phyloP scores from a whole-genome alignment of 768 basidiomycete genomes.

The Lyophyllum shimeji region DNA sequence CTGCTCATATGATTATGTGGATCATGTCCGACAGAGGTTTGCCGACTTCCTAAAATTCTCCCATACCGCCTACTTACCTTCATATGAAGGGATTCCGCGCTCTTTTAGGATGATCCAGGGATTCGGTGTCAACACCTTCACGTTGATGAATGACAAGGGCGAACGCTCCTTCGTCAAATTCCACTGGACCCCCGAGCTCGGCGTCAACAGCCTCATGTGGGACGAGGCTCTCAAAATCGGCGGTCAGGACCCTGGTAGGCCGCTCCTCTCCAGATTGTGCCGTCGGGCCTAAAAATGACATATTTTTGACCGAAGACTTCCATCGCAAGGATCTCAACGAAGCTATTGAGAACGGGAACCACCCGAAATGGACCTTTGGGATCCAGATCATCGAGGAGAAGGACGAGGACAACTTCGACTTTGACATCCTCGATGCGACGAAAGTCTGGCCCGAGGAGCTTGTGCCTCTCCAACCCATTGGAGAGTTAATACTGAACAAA shows the following conservation, averaged over 20 bases:
- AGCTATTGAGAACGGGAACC: conserved; percentile 71
- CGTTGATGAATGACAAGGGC: conserved; percentile 64
- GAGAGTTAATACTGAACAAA: conserved; percentile 67
- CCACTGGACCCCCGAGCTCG: conserved; percentile 79
- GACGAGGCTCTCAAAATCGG: conserved; percentile 84
- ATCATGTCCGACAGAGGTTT: conserved; percentile 73
- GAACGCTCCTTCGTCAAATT: conserved; percentile 86
- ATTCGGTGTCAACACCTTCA: conserved; percentile 85
- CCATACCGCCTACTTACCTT: not conserved
- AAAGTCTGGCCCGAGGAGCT: conserved; percentile 85
- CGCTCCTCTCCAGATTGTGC: not conserved
- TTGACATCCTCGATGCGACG: conserved; percentile 85
- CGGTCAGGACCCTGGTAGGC: conserved; percentile 77
- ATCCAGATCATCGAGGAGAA: conserved; percentile 72
- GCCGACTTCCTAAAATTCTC: not conserved
- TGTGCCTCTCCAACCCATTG: conserved; percentile 75
- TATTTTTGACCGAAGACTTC: conserved; percentile 52
- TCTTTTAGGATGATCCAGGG: conserved; percentile 90
- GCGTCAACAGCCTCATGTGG: conserved; percentile 83
- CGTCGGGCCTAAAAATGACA: not conserved
- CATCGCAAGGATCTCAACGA: conserved; percentile 86
- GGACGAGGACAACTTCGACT: conserved; percentile 79
- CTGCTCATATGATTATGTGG: conserved; percentile 82
- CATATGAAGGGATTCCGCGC: conserved; percentile 61
- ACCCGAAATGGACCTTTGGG: conserved; percentile 77